Percentiles rank a stretch among this genome's conserved stretches.
Conservation (phyloP, 73 alveolate genomes). For the Blepharisma stoltei region DNA sequence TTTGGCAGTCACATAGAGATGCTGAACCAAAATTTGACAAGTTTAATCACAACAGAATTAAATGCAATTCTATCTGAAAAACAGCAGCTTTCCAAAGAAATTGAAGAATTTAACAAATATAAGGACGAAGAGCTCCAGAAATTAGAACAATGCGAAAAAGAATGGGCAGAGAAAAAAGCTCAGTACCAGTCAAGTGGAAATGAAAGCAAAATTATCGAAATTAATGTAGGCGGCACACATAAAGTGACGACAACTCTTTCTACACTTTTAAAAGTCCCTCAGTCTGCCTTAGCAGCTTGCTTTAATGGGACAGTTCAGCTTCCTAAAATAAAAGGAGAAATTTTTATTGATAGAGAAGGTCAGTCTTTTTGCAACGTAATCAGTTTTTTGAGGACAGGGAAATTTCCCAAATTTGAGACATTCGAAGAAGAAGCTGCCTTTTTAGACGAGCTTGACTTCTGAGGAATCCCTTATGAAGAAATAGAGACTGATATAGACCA, state of each 20-base stretch:
- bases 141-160: too few relatives aligned
- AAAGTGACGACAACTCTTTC: slow-evolving; percentile 66
- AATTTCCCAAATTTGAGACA: slow-evolving; percentile 62
- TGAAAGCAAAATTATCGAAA: slow-evolving; percentile 59
- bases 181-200: too few relatives aligned
- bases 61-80: too few relatives aligned
- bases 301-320: slow-evolving; percentile 67
- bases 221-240: slow-evolving; percentile 84
- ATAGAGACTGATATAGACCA: slow-evolving; percentile 41
- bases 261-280: slow-evolving; percentile 58
- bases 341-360: slow-evolving; percentile 82
- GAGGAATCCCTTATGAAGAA: slow-evolving; percentile 64
- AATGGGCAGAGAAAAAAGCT: too few relatives aligned
- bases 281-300: slow-evolving; percentile 68
- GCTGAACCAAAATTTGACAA: too few relatives aligned
- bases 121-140: too few relatives aligned
- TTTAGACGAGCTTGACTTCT: slow-evolving; percentile 73
- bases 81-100: too few relatives aligned
- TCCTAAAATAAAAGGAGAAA: slow-evolving; percentile 61
- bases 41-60: too few relatives aligned
- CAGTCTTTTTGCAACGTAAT: slow-evolving; percentile 63
- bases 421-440: slow-evolving; percentile 60
- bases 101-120: too few relatives aligned
- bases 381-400: slow-evolving; percentile 62
- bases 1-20: too few relatives aligned